phyloP scores from a whole-genome alignment of 2,329 filamentous ascomycete genomes.

The Pseudogymnoascus sp. region DNA sequence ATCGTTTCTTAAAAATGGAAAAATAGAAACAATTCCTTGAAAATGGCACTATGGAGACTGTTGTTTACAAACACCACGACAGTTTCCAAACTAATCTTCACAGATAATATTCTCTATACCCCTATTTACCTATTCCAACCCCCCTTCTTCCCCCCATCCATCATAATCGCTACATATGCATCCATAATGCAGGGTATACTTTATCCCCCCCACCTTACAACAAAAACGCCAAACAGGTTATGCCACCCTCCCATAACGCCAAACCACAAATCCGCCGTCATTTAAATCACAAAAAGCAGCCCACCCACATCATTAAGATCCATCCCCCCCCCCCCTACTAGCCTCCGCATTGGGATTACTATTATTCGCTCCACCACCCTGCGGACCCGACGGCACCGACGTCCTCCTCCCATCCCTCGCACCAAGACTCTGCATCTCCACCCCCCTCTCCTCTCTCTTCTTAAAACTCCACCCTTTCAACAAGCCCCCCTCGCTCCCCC shows the following conservation, averaged over 20 bases:
- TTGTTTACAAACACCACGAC: background rate
- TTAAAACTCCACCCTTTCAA: background rate
- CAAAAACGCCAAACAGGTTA: background rate
- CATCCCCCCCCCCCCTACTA: background rate
- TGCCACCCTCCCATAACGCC: background rate
- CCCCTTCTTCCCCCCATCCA: background rate
- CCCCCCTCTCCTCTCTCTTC: background rate
- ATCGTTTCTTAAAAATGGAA: too few species aligned
- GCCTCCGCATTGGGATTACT: background rate
- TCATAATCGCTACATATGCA: constrained; percentile 5
- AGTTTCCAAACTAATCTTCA: background rate
- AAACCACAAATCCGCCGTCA: background rate
- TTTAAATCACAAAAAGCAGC: background rate
- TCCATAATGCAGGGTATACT: constrained; percentile 2
- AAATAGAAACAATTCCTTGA: background rate
- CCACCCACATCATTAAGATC: constrained; percentile 4
- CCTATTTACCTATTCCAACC: background rate
- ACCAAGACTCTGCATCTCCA: constrained; percentile 6
- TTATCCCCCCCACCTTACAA: background rate
- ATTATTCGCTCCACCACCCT: background rate
- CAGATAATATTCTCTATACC: background rate
- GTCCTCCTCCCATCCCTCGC: background rate
- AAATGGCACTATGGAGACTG: background rate
- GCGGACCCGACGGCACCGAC: background rate
- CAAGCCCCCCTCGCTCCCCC: background rate